These are phyloP conservation scores for Gaertneriomyces semiglobifer DNA, from an alignment of 192 early-diverging fungal species.

Conservation along the genomic window DNA sequence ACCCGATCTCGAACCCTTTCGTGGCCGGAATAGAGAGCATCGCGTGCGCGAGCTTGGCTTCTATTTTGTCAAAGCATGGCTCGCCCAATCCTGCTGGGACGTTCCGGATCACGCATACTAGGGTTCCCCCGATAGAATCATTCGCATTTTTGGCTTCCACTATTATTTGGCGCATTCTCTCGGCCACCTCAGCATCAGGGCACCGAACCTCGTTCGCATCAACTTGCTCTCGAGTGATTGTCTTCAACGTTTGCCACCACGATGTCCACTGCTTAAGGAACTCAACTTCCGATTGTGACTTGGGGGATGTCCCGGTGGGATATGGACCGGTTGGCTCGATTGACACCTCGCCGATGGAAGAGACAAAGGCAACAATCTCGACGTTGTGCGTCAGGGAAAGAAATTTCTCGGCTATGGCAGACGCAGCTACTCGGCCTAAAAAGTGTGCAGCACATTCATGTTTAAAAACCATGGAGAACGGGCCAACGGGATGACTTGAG, in stretches of 20 bases:
- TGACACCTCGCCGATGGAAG: slow-evolving; percentile 75
- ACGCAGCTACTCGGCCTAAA: slow-evolving; percentile 87
- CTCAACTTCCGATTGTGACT: slow-evolving; percentile 49
- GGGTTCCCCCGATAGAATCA: slow-evolving; percentile 92
- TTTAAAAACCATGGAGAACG: neutral
- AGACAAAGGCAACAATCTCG: slow-evolving; percentile 94
- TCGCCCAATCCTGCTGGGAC: slow-evolving; percentile 90
- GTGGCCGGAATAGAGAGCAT: slow-evolving; percentile 99
- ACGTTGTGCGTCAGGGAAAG: slow-evolving; percentile 72
- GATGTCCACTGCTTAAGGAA: slow-evolving; percentile 57
- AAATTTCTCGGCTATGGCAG: slow-evolving; percentile 98
- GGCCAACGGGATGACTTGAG: neutral
- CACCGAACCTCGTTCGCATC: slow-evolving; percentile 87
- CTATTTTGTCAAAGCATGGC: slow-evolving; percentile 97
- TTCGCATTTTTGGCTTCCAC: slow-evolving; percentile 70
- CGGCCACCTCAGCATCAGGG: slow-evolving; percentile 70
- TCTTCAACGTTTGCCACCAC: slow-evolving; percentile 63
- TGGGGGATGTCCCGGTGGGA: slow-evolving; percentile 7
- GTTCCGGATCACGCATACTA: slow-evolving; percentile 95
- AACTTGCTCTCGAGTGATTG: slow-evolving; percentile 67
- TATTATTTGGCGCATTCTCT: slow-evolving; percentile 79
- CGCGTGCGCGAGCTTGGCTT: slow-evolving; percentile 93
- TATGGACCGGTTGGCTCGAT: slow-evolving; percentile 62
- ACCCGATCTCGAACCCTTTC: slow-evolving; percentile 97
- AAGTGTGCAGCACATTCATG: neutral